Percentiles rank a stretch among this genome's conserved stretches.
These are phyloP conservation scores for Nelumbo lutea DNA, from an alignment of 164 flowering plant species.

Conservation along the genomic window DNA sequence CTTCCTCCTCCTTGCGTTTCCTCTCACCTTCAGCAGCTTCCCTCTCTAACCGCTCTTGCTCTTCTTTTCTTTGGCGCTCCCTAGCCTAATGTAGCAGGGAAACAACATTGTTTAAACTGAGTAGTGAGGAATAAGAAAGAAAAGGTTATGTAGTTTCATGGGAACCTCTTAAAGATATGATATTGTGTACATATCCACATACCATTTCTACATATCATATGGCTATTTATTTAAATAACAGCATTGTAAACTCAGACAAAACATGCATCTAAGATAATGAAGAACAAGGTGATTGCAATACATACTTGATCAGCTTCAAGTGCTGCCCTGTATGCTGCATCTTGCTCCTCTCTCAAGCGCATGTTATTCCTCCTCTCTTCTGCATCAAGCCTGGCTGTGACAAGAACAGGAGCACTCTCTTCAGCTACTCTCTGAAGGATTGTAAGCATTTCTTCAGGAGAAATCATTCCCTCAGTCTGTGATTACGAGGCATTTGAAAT, in stretches of 20 bases:
- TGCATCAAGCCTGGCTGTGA: slow-evolving; percentile 80
- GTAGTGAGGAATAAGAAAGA: not conserved
- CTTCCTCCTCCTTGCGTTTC: slow-evolving; percentile 85
- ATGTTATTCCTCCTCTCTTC: slow-evolving; percentile 85
- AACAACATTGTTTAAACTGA: not conserved
- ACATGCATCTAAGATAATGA: not conserved
- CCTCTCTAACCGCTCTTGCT: slow-evolving; percentile 75
- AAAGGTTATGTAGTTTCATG: not conserved
- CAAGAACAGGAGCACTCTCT: slow-evolving; percentile 85
- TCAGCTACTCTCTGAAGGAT: slow-evolving; percentile 79
- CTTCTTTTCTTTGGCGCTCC: slow-evolving; percentile 85
- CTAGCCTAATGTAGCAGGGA: slow-evolving; percentile 52
- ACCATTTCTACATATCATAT: not conserved
- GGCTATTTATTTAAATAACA: too few species aligned
- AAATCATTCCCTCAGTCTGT: slow-evolving; percentile 86
- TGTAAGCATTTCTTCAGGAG: slow-evolving; percentile 74
- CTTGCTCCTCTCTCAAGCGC: slow-evolving; percentile 94
- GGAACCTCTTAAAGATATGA: not conserved
- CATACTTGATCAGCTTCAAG: slow-evolving; percentile 96
- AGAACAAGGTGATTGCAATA: slow-evolving; percentile 4
- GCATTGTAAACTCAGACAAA: too few species aligned
- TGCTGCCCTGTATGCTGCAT: slow-evolving; percentile 93
- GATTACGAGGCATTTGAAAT: not conserved
- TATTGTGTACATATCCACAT: not conserved
- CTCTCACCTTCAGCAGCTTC: slow-evolving; percentile 97